Conservation (phyloP, 2,329 filamentous ascomycete genomes). For the Tolypocladium nubicola region DNA sequence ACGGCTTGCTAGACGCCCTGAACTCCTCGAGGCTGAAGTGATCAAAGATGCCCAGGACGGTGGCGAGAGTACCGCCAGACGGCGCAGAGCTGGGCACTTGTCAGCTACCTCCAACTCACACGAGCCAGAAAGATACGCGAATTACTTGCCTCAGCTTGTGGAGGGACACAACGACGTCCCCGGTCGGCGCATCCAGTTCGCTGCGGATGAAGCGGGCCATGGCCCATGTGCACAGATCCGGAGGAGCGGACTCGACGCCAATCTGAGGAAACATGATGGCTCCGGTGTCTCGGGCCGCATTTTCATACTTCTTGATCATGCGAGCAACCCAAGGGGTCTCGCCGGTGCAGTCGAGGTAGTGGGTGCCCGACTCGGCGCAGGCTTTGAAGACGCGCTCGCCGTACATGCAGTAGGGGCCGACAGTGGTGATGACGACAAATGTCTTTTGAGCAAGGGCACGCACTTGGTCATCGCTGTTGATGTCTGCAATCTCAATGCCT, state of each 20-base stretch:
- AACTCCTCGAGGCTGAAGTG: constrained; percentile 38
- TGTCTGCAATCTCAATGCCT: constrained; percentile 42
- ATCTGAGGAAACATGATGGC: constrained; percentile 51
- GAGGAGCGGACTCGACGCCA: constrained; percentile 51
- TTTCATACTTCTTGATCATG: constrained; percentile 52
- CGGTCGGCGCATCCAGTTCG: constrained; percentile 35
- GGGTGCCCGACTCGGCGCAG: constrained; percentile 51
- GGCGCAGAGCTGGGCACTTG: constrained; percentile 21
- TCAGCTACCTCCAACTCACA: not conserved
- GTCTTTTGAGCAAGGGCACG: constrained; percentile 43
- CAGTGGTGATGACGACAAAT: constrained; percentile 43
- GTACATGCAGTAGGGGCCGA: constrained; percentile 47
- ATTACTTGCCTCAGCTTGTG: constrained; percentile 27
- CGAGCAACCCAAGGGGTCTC: constrained; percentile 45
- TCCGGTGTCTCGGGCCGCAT: constrained; percentile 38
- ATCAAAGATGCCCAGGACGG: constrained; percentile 50
- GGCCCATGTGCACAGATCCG: constrained; percentile 47
- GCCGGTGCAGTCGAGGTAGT: constrained; percentile 55
- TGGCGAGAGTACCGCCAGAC: constrained; percentile 60
- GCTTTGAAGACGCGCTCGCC: constrained; percentile 51
- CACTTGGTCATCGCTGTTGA: constrained; percentile 35
- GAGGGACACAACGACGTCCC: constrained; percentile 43
- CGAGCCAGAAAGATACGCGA: not conserved
- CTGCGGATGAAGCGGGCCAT: constrained; percentile 40
- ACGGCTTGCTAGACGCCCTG: constrained; percentile 34